These are phyloP conservation scores for Boletellus ananiceps DNA, from an alignment of 768 basidiomycete genomes.

Conservation along the genomic window DNA sequence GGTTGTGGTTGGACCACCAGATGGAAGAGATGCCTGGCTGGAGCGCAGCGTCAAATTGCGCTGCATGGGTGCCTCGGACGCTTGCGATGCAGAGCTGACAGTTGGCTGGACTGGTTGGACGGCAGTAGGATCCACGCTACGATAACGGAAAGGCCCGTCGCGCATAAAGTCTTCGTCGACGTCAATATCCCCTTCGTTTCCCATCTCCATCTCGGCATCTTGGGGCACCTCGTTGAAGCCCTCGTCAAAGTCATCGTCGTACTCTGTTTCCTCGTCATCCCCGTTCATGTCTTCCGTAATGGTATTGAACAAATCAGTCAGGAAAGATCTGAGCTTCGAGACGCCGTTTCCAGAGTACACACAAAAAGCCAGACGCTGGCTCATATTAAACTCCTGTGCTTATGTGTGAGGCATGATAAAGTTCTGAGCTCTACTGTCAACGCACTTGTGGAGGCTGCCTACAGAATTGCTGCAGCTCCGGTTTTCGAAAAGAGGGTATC, in stretches of 20 bases:
- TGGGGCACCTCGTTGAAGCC: conserved; percentile 29
- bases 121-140: conserved; percentile 6
- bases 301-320: conserved; percentile 71
- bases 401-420: conserved; percentile 1
- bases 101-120: conserved; percentile 13
- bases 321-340: conserved; percentile 69
- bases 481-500: conserved; percentile 83
- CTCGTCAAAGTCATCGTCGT: conserved; percentile 45
- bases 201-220: conserved; percentile 32
- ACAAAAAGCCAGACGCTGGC: conserved; percentile 88
- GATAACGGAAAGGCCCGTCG: conserved; percentile 29
- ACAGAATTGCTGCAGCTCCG: conserved; percentile 86
- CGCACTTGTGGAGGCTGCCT: conserved; percentile 79
- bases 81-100: conserved; percentile 8
- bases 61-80: conserved; percentile 29
- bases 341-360: conserved; percentile 96
- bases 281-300: conserved; percentile 67
- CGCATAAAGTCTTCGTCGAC: conserved; percentile 42
- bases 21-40: conserved; percentile 11
- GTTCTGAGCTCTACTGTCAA: conserved; percentile 11
- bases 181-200: conserved; percentile 40
- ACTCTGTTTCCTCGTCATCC: conserved; percentile 63
- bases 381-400: conserved; percentile 81
- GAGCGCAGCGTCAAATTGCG: conserved; percentile 26
- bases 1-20: conserved; percentile 2